phyloP scores from a whole-genome alignment of 2,329 filamentous ascomycete species.

The Aspergillus ibericus region DNA sequence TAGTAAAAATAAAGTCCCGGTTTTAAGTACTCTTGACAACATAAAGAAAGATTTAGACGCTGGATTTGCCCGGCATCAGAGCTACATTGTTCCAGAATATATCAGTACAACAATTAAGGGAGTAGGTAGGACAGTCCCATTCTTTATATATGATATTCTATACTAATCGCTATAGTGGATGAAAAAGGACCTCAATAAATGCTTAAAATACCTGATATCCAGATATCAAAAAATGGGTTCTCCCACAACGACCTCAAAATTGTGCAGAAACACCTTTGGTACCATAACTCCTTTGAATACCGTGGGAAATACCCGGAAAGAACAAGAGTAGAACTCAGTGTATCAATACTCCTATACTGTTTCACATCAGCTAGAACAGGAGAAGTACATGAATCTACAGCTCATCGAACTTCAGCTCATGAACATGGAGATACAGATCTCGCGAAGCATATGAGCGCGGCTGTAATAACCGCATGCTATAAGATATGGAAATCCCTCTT shows the following conservation, averaged over 20 bases:
- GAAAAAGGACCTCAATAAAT: background rate
- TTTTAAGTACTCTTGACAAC: background rate
- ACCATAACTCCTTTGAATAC: constrained; percentile 15
- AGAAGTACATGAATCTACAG: constrained; percentile 15
- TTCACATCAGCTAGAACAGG: constrained; percentile 13
- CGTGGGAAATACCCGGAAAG: constrained; percentile 8
- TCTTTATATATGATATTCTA: background rate
- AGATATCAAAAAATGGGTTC: constrained; percentile 14
- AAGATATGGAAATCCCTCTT: constrained; percentile 9
- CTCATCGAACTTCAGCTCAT: background rate
- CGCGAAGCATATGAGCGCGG: background rate
- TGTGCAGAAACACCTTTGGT: constrained; percentile 17
- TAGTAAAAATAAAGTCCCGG: background rate
- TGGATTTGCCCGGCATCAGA: background rate
- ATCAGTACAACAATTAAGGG: background rate
- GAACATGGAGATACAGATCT: constrained; percentile 3
- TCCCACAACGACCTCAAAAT: constrained; percentile 18
- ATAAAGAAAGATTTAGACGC: background rate
- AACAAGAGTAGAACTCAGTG: constrained; percentile 12
- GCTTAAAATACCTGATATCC: background rate
- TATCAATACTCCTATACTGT: constrained; percentile 15
- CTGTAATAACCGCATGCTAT: constrained; percentile 14
- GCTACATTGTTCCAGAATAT: background rate
- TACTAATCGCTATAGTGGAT: constrained; percentile 1
- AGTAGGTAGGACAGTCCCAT: background rate